Base-by-base conservation (phyloP, 805 yeast species). In the Candida parachauliodes region DNA sequence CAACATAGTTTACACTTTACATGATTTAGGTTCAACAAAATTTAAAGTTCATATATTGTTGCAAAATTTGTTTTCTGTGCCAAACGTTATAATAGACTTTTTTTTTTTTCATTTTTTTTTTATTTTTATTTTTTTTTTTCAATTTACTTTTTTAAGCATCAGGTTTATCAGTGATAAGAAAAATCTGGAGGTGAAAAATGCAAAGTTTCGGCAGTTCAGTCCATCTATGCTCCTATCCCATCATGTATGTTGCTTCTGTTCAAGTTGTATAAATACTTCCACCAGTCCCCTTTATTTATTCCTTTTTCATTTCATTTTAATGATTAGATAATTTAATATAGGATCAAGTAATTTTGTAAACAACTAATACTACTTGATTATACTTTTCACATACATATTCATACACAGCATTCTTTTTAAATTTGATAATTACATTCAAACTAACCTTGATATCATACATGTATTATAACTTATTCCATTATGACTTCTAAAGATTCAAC, bases 201-300 rank as follows among this genome's bases (percentile, higher is more conserved):
- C n/a, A n/a, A n/a, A n/a, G n/a, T n/a, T n/a, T n/a, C n/a, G n/a
- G n/a, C n/a, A n/a, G n/a, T n/a, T 11, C 25, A 22, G 10, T 11
- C 11, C 25, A 8, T 22, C 11, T 22, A 8, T 8, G 8, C 25
- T 22, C 8, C 11, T 22, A 22, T 8, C 8, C n/a, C n/a, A n/a
- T n/a, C n/a, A n/a, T n/a, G n/a, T n/a, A n/a, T n/a, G n/a, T n/a
- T n/a, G n/a, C n/a, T n/a, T n/a, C n/a, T n/a, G n/a, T n/a, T n/a
- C n/a, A n/a, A n/a, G n/a, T 27, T 12, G 30, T 27, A 27, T 27
- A 27, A 27, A 27, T 27, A 27, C 18, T 8, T 27, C 30, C 19
- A 27, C 10, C 10, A 18, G 15, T 27, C 30, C 15, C 16, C 5
- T 18, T 6, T 17, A 6, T 19, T 12, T 6, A 17, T 17, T 19